Evolutionary conservation across 2,329 filamentous ascomycete species (phyloP), one percentile per base, ranked within the genome.

Genomic region (Graphiopsis chlorocephala): DNA sequence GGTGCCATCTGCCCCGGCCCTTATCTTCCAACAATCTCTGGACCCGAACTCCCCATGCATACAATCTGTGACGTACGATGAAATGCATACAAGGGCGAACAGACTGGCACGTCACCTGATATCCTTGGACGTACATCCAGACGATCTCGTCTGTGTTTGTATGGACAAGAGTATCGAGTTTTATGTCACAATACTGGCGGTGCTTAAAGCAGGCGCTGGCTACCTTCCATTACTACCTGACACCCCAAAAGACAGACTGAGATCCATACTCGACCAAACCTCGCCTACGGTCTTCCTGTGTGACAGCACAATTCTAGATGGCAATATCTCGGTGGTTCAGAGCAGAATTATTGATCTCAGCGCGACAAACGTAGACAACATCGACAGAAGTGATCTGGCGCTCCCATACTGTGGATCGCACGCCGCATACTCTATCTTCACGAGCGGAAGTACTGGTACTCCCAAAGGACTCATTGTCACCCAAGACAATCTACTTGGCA

Each of bases 391-490:
- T 0, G 83, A 86, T 50, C 68, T 81, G 1, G 64, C 73, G 1
- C 47, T 73, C 15, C 56, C 71, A 0, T 75, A 80, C 3, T 74
- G 83, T 55, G 78, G 80, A 0, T 79, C 82, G 1, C 56, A 65
- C 31, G 63, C 58, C 35, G 63, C 73, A 10, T 96, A 96, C 73
- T 86, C 90, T 20, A 88, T 96, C 1, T 96, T 91, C 74, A 96
- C 91, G 0, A 93, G 90, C 26, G 93, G 93, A 3, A 94, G 89
- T 45, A 96, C 92, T 0, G 92, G 91, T 0, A 81, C 80, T 1
- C 92, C 91, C 0, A 96, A 96, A 72, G 91, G 91, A 2, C 90
- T 96, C 3, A 82, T 90, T 4, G 84, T 96, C 23, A 92, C 90
- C 0, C 89, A 93, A 68, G 80, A 84, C 47, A 96, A 92, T 70